Base-by-base conservation (phyloP, 2,329 filamentous ascomycete species). In the Xylaria sp. region DNA sequence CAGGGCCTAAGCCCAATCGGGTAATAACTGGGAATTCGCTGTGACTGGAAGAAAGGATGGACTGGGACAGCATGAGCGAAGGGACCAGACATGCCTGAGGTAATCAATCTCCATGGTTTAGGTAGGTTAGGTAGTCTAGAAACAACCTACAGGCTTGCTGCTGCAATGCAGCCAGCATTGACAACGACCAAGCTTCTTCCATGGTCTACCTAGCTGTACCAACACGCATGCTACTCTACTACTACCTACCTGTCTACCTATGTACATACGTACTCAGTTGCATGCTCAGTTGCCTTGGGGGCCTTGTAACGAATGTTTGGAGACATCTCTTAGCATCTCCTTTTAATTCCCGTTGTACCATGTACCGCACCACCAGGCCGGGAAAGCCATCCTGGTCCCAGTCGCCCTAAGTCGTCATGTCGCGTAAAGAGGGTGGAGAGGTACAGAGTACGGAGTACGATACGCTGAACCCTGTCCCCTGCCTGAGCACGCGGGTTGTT, bases 401-500 rank as follows among this genome's bases (percentile, higher is more conserved):
- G 40, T 42, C 40, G n/a, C 19, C 40, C 21, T n/a, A 21, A 21
- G 40, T 21, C 40, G 40, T 42, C 40, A 42, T 42, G 40, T 16
- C 13, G 40, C 40, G 21, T 42, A 24, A 42, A 21, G 16, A 24
- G 17, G 39, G 17, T 40, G 39, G 19, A 21, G 17, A 21, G 39
- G 19, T 21, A 21, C 39, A n/a, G n/a, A n/a, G n/a, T n/a, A n/a
- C n/a, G n/a, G n/a, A n/a, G n/a, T n/a, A n/a, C n/a, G n/a, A n/a
- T n/a, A n/a, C n/a, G n/a, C 38, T 51, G 46, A 53, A 56, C 50
- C 50, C 29, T 46, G 56, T 38, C 54, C 57, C 50, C 46, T 60
- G 50, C 37, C 47, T 43, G 49, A 60, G 57, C 57, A 55, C 52
- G 57, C 52, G 49, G 54, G 54, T 60, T 57, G 57, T 52, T 52